A percentile compares a stretch with the other conserved stretches of the same genome.
These are phyloP conservation scores for Verticillium albo-atrum DNA, from an alignment of 2,329 filamentous ascomycete species.

Conservation along the genomic window DNA sequence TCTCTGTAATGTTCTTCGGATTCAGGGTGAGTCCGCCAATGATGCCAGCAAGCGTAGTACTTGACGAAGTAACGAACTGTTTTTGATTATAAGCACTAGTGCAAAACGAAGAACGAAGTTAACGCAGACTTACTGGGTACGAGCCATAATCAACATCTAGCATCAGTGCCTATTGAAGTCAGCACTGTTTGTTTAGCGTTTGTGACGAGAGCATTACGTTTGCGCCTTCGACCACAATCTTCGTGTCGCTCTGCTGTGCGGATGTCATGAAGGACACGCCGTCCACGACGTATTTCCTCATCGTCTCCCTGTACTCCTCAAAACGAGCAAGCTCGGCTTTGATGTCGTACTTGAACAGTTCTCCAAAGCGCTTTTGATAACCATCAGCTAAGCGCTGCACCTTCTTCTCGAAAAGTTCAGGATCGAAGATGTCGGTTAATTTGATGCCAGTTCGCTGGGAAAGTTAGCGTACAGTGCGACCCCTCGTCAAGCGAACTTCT, in stretches of 20 bases:
- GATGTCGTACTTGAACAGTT: slow-evolving; percentile 60
- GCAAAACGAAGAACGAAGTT: slow-evolving; percentile 6
- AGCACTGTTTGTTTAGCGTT: slow-evolving; percentile 32
- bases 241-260: slow-evolving; percentile 53
- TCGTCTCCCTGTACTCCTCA: slow-evolving; percentile 26
- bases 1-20: slow-evolving; percentile 53
- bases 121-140: slow-evolving; percentile 21
- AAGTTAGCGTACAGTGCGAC: slow-evolving; percentile 16
- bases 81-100: slow-evolving; percentile 11
- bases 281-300: slow-evolving; percentile 46
- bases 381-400: slow-evolving; percentile 56
- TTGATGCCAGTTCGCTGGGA: slow-evolving; percentile 55
- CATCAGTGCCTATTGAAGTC: slow-evolving; percentile 56
- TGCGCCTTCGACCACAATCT: slow-evolving; percentile 66
- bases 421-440: slow-evolving; percentile 64
- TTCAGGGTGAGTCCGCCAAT: slow-evolving; percentile 46
- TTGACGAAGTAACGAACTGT: slow-evolving; percentile 51
- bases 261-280: slow-evolving; percentile 59
- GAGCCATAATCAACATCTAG: slow-evolving; percentile 53
- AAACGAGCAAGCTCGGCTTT: slow-evolving; percentile 61
- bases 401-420: slow-evolving; percentile 61
- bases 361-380: slow-evolving; percentile 66
- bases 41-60: slow-evolving; percentile 30
- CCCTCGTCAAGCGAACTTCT: slow-evolving; percentile 12
- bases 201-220: slow-evolving; percentile 26